Evolutionary conservation across 2,329 filamentous ascomycete species (phyloP), one percentile per base, ranked within the genome.

Genomic region (Talaromyces rugulosus): DNA sequence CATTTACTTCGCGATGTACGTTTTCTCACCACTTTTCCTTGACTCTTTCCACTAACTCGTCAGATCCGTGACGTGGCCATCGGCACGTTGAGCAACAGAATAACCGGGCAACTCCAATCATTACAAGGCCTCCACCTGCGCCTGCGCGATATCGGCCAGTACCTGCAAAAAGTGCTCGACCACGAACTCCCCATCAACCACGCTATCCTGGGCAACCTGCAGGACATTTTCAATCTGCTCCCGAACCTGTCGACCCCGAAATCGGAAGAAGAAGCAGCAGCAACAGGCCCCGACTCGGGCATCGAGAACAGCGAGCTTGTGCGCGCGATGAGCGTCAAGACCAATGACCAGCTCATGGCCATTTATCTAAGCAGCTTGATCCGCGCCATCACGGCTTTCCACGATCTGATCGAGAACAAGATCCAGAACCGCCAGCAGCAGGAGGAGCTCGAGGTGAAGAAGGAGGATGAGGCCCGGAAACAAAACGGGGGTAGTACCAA

Each of bases 391-490:
- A 98, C 95, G 12, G 95, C 95, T 7, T 99, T 98, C 88, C 95
- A 99, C 77, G 95, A 99, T 75, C 81, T 99, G 68, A 99, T 99
- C 68, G 95, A 99, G 82, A 99, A 99, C 83, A 99, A 99, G 85
- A 97, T 98, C 69, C 94, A 98, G 82, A 99, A 99, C 80, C 87
- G 94, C 76, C 93, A 98, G 79, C 91, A 96, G 76, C 90, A 96
- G 72, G 95, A 98, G 74, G 95, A 99, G 71, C 91, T 91, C 80
- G 91, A 87, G 63, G 42, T 23, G 11, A 83, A 83, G 56, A 89
- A 90, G 72, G 88, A 87, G 67, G 82, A 84, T 68, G 81, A 85
- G 52, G 77, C 75, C 36, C 83, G 86, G 75, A 83, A 86, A 66
- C 79, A 78, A 63, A 73, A 75, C 6, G 78, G 77, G 59, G 75